Evolutionary conservation across 1,139 yeast species (phyloP).

Genomic region (Blastobotrys proliferans): DNA sequence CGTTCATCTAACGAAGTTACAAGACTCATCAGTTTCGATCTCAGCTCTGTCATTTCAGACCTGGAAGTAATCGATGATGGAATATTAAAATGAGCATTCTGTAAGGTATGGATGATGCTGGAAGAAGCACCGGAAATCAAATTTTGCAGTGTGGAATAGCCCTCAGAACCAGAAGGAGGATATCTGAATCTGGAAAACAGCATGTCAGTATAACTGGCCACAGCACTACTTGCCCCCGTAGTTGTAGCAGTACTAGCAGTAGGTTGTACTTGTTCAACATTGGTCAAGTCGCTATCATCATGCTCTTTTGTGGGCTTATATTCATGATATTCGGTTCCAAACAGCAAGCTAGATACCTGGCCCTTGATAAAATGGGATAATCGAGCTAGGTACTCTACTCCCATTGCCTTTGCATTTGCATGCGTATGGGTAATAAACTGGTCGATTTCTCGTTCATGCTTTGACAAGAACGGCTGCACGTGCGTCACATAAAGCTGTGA

Average conservation of each 20-base stretch:
- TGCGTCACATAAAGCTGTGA: conserved; percentile 31
- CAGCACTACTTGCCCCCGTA: conserved; percentile 9
- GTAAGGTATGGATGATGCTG: conserved; percentile 8
- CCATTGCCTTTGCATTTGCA: conserved; percentile 23
- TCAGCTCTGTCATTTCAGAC: conserved; percentile 22
- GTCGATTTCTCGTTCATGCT: conserved; percentile 33
- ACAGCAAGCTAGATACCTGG: conserved; percentile 14
- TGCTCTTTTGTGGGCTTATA: conserved; percentile 3
- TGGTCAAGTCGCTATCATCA: conserved; percentile 5
- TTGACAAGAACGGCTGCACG: conserved; percentile 33
- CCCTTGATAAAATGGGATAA: conserved; percentile 14
- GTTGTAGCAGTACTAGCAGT: conserved; percentile 1
- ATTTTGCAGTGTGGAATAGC: conserved; percentile 1
- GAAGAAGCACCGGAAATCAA: conserved; percentile 13
- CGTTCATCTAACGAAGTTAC: conserved; percentile 23
- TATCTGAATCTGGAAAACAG: conserved; percentile 30
- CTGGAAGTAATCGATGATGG: conserved; percentile 14
- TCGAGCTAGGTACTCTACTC: conserved; percentile 23
- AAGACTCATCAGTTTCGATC: conserved; percentile 20
- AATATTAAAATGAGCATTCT: not conserved
- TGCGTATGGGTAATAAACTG: conserved; percentile 23
- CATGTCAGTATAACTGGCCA: conserved; percentile 19
- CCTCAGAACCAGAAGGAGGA: conserved; percentile 15
- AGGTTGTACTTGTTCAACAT: not conserved
- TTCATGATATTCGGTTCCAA: conserved; percentile 18